Percentiles rank a stretch among this genome's conserved stretches.
phyloP scores from a whole-genome alignment of 495 filamentous ascomycete species.

The Bacidia rubella region DNA sequence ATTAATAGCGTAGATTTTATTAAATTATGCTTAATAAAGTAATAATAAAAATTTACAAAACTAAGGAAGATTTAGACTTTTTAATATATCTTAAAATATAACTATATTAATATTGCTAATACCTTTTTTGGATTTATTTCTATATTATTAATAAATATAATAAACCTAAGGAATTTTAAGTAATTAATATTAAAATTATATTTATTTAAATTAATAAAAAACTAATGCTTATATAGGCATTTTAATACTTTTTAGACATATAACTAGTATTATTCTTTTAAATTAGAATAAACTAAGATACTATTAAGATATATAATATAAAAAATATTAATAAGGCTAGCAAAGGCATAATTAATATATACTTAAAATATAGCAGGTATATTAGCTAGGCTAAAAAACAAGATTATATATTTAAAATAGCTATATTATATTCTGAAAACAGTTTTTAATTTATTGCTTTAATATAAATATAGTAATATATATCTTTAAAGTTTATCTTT shows the following conservation, averaged over 20 bases:
- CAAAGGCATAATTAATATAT: not conserved
- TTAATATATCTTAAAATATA: constrained; percentile 2
- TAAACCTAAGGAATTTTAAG: not conserved
- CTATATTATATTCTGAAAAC: too few species aligned
- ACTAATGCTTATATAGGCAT: constrained; percentile 6
- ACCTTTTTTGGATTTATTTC: not conserved
- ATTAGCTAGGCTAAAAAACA: not conserved
- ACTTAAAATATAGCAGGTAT: not conserved
- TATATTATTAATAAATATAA: too few species aligned
- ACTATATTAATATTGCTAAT: constrained; percentile 1
- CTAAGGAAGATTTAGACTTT: too few species aligned
- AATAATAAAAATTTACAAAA: too few species aligned
- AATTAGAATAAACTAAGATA: not conserved
- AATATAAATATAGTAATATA: too few species aligned
- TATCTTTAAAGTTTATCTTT: too few species aligned
- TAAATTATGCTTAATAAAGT: not conserved
- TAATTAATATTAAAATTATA: not conserved
- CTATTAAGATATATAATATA: not conserved
- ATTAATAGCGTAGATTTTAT: not conserved
- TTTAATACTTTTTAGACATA: constrained; percentile 2
- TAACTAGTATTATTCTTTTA: constrained; percentile 7
- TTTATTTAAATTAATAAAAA: constrained; percentile 1
- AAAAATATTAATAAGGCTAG: not conserved
- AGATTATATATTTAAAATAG: not conserved
- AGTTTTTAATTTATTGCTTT: too few species aligned